Evolutionary conservation across 2,329 filamentous ascomycete genomes (phyloP).

Genomic region (Fusarium annulatum): DNA sequence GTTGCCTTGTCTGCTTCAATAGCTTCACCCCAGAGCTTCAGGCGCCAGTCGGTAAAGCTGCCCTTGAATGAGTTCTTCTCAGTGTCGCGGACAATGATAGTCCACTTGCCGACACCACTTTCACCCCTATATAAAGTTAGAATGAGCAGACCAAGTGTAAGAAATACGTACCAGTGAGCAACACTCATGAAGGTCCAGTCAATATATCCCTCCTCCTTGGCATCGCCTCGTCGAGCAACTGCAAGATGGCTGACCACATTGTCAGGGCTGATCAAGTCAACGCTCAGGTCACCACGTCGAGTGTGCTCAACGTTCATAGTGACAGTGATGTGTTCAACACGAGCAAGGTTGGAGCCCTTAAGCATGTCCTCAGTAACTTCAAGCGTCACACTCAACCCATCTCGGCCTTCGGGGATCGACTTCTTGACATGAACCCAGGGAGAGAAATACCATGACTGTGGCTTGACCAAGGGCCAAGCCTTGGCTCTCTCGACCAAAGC

Average conservation of each 20-base stretch:
- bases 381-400: constrained; percentile 83
- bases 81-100: constrained; percentile 87
- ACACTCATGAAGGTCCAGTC: constrained; percentile 99
- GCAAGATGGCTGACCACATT: constrained; percentile 87
- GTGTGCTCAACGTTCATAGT: constrained; percentile 96
- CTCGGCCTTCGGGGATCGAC: constrained; percentile 83
- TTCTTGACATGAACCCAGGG: constrained; percentile 94
- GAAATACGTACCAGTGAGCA: constrained; percentile 80
- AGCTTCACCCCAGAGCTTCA: constrained; percentile 93
- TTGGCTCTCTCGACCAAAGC: constrained; percentile 87
- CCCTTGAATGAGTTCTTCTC: constrained; percentile 80
- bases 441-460: constrained; percentile 93
- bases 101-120: constrained; percentile 88
- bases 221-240: constrained; percentile 77
- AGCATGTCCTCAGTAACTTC: constrained; percentile 86
- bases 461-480: constrained; percentile 88
- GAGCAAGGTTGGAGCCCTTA: constrained; percentile 82
- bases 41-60: constrained; percentile 88
- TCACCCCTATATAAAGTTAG: constrained; percentile 76
- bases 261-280: constrained; percentile 87
- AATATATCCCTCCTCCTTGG: constrained; percentile 75
- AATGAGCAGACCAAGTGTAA: neutral
- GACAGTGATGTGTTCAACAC: constrained; percentile 93
- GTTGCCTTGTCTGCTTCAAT: constrained; percentile 79
- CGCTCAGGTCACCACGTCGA: constrained; percentile 89